phyloP scores from a whole-genome alignment of 345 rosid genomes.

The Gynandropsis gynandra region DNA sequence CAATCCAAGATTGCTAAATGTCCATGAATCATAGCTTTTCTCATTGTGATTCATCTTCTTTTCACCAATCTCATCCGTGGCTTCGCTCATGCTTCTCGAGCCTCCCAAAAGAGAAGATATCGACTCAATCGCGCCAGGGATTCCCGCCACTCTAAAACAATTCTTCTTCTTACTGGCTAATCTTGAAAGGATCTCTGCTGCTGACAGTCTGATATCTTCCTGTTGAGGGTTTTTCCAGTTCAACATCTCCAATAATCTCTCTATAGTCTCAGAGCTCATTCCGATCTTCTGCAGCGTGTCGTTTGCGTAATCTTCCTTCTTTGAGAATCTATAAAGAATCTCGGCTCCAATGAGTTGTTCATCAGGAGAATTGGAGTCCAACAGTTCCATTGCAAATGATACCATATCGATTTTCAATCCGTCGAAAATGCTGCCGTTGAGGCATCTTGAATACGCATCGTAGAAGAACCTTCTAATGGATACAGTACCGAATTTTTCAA shows the following conservation, averaged over 20 bases:
- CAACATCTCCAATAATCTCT: constrained; percentile 79
- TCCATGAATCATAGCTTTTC: constrained; percentile 44
- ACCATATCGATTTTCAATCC: constrained; percentile 89
- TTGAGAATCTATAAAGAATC: constrained; percentile 38
- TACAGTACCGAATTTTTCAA: constrained; percentile 48
- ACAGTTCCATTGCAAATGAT: constrained; percentile 58
- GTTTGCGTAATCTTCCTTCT: constrained; percentile 44
- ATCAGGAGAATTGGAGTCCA: constrained; percentile 61
- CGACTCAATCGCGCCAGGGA: constrained; percentile 89
- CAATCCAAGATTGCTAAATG: constrained; percentile 71
- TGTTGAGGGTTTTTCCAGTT: constrained; percentile 83
- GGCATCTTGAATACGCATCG: constrained; percentile 73
- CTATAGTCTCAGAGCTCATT: constrained; percentile 47
- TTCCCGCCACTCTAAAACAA: constrained; percentile 65
- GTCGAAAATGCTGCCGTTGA: constrained; percentile 80
- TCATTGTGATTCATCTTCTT: constrained; percentile 32
- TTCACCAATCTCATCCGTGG: constrained; percentile 78
- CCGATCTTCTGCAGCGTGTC: constrained; percentile 94
- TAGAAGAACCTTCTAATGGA: constrained; percentile 75
- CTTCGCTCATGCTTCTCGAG: constrained; percentile 32
- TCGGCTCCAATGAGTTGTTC: constrained; percentile 75
- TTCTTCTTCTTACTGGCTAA: constrained; percentile 79
- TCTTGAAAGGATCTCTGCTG: constrained; percentile 68
- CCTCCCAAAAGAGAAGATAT: constrained; percentile 72
- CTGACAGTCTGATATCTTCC: constrained; percentile 64